phyloP scores from a whole-genome alignment of 179 eudicot species.

The Heliamphora pulchella region DNA sequence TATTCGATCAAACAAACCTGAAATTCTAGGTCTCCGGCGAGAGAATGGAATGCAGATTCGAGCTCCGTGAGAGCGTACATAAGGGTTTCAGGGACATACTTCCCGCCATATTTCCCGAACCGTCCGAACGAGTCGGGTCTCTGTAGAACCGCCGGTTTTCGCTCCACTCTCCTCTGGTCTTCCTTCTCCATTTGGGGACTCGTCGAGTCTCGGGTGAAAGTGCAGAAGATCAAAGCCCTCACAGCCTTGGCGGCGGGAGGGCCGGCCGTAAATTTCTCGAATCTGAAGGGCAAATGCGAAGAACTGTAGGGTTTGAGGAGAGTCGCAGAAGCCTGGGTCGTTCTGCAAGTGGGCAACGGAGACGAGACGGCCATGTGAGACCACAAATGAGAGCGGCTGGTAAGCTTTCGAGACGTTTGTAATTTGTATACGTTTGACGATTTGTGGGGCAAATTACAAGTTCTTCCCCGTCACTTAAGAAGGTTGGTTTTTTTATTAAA shows the following conservation, averaged over 20 bases:
- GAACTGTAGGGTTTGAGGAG: slow-evolving; percentile 21
- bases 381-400: no score
- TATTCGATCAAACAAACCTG: slow-evolving; percentile 38
- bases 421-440: no score
- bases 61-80: slow-evolving; percentile 85
- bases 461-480: no score
- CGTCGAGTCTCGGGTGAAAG: slow-evolving; percentile 25
- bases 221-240: slow-evolving; percentile 32
- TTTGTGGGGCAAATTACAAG: no score
- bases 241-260: not conserved
- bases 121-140: slow-evolving; percentile 83
- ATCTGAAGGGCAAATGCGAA: slow-evolving; percentile 23
- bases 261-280: slow-evolving; percentile 17
- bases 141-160: slow-evolving; percentile 24
- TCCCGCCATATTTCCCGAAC: slow-evolving; percentile 84
- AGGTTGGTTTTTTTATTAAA: no score
- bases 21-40: slow-evolving; percentile 47
- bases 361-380: slow-evolving; percentile 30
- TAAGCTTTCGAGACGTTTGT: no score
- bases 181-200: not conserved
- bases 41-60: slow-evolving; percentile 54
- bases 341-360: slow-evolving; percentile 17
- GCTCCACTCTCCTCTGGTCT: slow-evolving; percentile 13
- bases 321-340: slow-evolving; percentile 14
- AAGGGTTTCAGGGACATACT: slow-evolving; percentile 84